phyloP scores from a whole-genome alignment of 768 basidiomycete species.

The Trametes cinnabarina region DNA sequence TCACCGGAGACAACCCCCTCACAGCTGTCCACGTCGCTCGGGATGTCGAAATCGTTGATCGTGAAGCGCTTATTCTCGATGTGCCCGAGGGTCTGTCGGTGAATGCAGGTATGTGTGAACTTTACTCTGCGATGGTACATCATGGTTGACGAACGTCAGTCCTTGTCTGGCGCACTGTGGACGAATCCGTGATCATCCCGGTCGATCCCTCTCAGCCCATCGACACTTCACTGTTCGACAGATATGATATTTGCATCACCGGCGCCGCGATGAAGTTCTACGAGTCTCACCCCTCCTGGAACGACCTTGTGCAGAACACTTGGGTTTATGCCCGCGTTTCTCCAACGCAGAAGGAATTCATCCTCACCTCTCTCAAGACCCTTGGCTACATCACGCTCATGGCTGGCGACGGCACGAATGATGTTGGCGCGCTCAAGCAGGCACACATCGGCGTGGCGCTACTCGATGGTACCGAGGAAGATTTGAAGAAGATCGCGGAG shows the following conservation, averaged over 20 bases:
- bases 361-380: slow-evolving; percentile 84
- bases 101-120: slow-evolving; percentile 52
- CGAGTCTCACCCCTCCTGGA: slow-evolving; percentile 68
- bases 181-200: slow-evolving; percentile 85
- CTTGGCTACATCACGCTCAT: slow-evolving; percentile 93
- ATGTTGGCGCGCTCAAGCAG: slow-evolving; percentile 97
- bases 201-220: slow-evolving; percentile 79
- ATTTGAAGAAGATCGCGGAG: slow-evolving; percentile 91
- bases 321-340: slow-evolving; percentile 99
- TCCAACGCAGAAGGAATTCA: slow-evolving; percentile 92
- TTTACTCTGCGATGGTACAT: not conserved
- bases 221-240: slow-evolving; percentile 71
- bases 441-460: slow-evolving; percentile 96
- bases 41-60: slow-evolving; percentile 96
- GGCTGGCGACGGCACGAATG: slow-evolving; percentile 99
- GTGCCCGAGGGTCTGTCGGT: slow-evolving; percentile 67
- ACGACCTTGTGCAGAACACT: slow-evolving; percentile 84
- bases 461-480: slow-evolving; percentile 87
- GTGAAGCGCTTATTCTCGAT: slow-evolving; percentile 91
- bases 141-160: slow-evolving; percentile 43
- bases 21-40: slow-evolving; percentile 95
- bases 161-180: slow-evolving; percentile 90
- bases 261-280: slow-evolving; percentile 91
- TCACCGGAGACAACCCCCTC: slow-evolving; percentile 97
- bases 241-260: slow-evolving; percentile 96